A percentile compares a stretch with the other conserved stretches of the same genome.
Evolutionary conservation across 176 grass and related monocot genomes (phyloP).

Genomic region (Oryza punctata): DNA sequence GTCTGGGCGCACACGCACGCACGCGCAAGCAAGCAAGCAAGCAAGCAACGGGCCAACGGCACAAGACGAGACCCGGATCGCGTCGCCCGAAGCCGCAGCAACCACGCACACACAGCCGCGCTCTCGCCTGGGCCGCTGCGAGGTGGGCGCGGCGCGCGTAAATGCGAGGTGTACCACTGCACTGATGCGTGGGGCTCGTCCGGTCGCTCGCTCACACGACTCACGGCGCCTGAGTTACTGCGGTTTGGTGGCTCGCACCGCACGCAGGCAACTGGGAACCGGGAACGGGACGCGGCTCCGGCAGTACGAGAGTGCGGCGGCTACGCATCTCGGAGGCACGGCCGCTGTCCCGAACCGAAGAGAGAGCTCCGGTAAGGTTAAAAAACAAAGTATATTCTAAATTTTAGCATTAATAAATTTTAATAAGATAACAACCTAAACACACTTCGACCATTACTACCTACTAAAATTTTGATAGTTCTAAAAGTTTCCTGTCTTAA

Average conservation of each 20-base stretch:
- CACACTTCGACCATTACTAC: no score
- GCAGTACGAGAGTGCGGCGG: neutral
- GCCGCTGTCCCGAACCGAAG: neutral
- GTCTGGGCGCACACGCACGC: neutral
- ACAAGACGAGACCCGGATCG: neutral
- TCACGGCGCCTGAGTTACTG: slow-evolving; percentile 39
- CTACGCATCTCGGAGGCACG: neutral
- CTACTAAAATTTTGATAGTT: no score
- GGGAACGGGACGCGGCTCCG: neutral
- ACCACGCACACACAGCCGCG: neutral
- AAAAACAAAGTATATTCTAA: no score
- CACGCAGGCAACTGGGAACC: neutral
- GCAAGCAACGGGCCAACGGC: neutral
- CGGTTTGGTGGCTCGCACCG: neutral
- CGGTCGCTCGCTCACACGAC: slow-evolving; percentile 31
- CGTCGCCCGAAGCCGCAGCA: neutral
- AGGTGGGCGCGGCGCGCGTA: slow-evolving; percentile 29
- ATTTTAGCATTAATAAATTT: neutral
- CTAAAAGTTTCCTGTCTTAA: no score
- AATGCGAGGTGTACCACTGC: neutral
- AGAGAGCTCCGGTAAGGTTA: neutral
- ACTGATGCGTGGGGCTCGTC: neutral
- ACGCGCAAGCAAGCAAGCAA: no score
- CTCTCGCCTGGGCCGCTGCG: neutral
- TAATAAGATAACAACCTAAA: no score